A percentile compares a stretch with the other conserved stretches of the same genome.
phyloP scores from a whole-genome alignment of 2,329 filamentous ascomycete genomes.

The Fusarium pilosicola region DNA sequence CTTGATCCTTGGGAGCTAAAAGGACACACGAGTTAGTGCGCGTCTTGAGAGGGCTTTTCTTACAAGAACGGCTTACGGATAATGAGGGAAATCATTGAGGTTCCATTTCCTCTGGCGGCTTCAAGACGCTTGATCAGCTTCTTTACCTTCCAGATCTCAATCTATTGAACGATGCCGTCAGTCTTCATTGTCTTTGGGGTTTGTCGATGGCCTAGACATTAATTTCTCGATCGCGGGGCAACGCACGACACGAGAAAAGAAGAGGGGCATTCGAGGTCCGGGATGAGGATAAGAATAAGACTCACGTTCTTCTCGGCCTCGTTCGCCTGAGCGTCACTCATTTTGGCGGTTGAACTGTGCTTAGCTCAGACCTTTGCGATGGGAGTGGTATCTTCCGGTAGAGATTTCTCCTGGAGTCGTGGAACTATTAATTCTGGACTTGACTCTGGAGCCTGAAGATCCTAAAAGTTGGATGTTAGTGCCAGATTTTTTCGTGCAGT shows the following conservation, averaged over 20 bases:
- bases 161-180: constrained; percentile 54
- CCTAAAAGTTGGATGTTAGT: constrained; percentile 47
- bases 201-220: constrained; percentile 9
- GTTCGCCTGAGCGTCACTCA: constrained; percentile 87
- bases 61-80: constrained; percentile 74
- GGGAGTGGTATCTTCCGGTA: constrained; percentile 34
- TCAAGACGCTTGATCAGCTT: constrained; percentile 99
- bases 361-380: constrained; percentile 33
- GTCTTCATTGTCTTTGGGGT: constrained; percentile 11
- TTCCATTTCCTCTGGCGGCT: constrained; percentile 96
- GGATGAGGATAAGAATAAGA: constrained; percentile 42
- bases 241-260: constrained; percentile 24
- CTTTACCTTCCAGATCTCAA: constrained; percentile 96
- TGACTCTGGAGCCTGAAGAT: constrained; percentile 40
- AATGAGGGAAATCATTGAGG: constrained; percentile 99
- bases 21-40: constrained; percentile 39
- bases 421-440: constrained; percentile 34
- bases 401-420: constrained; percentile 28
- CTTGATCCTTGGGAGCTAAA: constrained; percentile 94
- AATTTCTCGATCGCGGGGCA: constrained; percentile 47
- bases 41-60: constrained; percentile 22
- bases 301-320: constrained; percentile 96
- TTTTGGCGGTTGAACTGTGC: constrained; percentile 61
- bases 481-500: constrained; percentile 48
- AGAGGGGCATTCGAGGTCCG: constrained; percentile 28